Evolutionary conservation across 257 asterid genomes (phyloP).

Genomic region (Echium plantagineum): DNA sequence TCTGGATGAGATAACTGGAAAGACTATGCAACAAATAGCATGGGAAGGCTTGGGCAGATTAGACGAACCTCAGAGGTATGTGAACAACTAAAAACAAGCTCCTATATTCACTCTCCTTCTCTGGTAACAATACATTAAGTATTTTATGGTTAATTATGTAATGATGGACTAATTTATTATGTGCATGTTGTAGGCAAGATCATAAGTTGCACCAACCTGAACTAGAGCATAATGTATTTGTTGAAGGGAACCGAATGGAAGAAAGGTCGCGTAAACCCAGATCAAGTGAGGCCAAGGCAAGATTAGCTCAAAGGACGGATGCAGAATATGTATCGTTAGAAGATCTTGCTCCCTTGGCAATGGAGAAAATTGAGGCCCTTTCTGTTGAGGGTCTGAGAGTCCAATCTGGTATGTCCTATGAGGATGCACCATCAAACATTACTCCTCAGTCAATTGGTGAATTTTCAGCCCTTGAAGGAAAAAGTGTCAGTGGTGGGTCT

Average conservation of each 20-base stretch:
- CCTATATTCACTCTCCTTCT: slow-evolving; percentile 7
- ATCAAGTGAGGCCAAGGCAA: slow-evolving; percentile 12
- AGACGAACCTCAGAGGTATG: slow-evolving; percentile 40
- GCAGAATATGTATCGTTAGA: slow-evolving; percentile 39
- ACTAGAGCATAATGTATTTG: background rate
- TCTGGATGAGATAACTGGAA: slow-evolving; percentile 70
- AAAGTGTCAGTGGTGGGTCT: slow-evolving; percentile 10
- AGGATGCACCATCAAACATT: slow-evolving; percentile 52
- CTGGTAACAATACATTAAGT: slow-evolving; percentile 11
- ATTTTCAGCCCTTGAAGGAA: slow-evolving; percentile 11
- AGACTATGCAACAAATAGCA: slow-evolving; percentile 45
- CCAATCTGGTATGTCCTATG: slow-evolving; percentile 53
- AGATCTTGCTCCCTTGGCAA: slow-evolving; percentile 50
- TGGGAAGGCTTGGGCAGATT: slow-evolving; percentile 30
- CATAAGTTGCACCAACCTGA: background rate
- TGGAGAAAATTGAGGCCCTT: slow-evolving; percentile 52
- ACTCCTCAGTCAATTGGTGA: slow-evolving; percentile 21
- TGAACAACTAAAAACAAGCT: slow-evolving; percentile 1
- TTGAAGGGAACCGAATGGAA: background rate
- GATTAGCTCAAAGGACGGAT: slow-evolving; percentile 20
- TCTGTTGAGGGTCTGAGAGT: slow-evolving; percentile 63
- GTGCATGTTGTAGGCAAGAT: background rate
- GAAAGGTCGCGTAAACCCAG: background rate
- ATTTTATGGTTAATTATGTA: background rate
- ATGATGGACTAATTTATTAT: too few relatives aligned